phyloP scores from a whole-genome alignment of 2,329 filamentous ascomycete species.

The Verticillium nubilum region DNA sequence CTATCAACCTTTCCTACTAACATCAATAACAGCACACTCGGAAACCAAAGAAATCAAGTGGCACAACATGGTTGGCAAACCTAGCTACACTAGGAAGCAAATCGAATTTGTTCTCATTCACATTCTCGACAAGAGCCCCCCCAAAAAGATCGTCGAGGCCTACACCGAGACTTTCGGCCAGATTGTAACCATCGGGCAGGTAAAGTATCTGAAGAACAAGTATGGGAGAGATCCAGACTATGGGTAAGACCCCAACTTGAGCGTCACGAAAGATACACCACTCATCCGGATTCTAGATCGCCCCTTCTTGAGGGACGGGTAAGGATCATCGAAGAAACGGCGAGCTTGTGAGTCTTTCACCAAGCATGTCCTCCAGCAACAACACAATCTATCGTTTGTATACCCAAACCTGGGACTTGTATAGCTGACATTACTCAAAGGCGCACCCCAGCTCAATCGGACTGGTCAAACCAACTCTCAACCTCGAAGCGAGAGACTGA shows the following conservation, averaged over 20 bases:
- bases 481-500: too few species aligned
- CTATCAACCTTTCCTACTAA: too few species aligned
- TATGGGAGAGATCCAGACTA: conserved; percentile 33
- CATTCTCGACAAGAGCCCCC: conserved; percentile 20
- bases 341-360: neutral
- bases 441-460: neutral
- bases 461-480: too few species aligned
- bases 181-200: conserved; percentile 20
- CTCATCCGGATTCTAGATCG: neutral
- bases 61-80: conserved; percentile 25
- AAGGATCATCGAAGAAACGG: neutral
- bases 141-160: conserved; percentile 16
- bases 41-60: neutral
- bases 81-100: conserved; percentile 26
- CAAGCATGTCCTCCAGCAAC: neutral
- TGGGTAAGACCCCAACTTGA: conserved; percentile 23
- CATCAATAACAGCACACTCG: neutral
- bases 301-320: neutral
- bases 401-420: neutral
- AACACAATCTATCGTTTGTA: neutral
- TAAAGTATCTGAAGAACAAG: conserved; percentile 34
- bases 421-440: neutral
- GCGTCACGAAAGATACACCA: neutral
- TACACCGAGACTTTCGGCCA: conserved; percentile 23
- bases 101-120: conserved; percentile 27